phyloP scores from a whole-genome alignment of 495 filamentous ascomycete species.

The Neurospora tetrasperma region DNA sequence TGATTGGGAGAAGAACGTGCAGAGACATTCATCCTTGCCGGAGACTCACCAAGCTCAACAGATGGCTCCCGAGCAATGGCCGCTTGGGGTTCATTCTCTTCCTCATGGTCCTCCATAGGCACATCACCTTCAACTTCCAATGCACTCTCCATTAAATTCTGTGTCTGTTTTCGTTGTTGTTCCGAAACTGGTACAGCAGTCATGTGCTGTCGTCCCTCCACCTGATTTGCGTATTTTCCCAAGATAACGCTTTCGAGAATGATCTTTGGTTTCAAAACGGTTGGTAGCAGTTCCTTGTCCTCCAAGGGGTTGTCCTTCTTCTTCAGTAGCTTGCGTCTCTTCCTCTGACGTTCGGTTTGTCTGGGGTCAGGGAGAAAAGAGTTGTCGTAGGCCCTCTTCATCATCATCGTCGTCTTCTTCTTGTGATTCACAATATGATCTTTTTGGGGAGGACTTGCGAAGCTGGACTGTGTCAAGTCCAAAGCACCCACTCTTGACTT shows the following conservation, averaged over 20 bases:
- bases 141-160: neutral
- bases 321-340: neutral
- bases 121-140: neutral
- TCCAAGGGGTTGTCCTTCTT: neutral
- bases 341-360: neutral
- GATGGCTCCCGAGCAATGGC: neutral
- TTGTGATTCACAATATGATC: neutral
- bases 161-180: neutral
- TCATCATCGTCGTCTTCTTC: neutral
- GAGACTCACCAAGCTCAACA: neutral
- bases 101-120: neutral
- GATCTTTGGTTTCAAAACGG: neutral
- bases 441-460: neutral
- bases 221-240: neutral
- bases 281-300: neutral
- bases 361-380: neutral
- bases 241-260: neutral
- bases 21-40: neutral
- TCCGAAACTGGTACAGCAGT: neutral
- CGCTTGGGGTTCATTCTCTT: neutral
- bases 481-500: conserved; percentile 4
- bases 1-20: neutral
- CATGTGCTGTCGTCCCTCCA: neutral
- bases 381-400: conserved; percentile 7
- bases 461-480: conserved; percentile 11